Percentiles rank a stretch among this genome's conserved stretches.
phyloP scores from a whole-genome alignment of 345 rosid species.

The Laguncularia racemosa region DNA sequence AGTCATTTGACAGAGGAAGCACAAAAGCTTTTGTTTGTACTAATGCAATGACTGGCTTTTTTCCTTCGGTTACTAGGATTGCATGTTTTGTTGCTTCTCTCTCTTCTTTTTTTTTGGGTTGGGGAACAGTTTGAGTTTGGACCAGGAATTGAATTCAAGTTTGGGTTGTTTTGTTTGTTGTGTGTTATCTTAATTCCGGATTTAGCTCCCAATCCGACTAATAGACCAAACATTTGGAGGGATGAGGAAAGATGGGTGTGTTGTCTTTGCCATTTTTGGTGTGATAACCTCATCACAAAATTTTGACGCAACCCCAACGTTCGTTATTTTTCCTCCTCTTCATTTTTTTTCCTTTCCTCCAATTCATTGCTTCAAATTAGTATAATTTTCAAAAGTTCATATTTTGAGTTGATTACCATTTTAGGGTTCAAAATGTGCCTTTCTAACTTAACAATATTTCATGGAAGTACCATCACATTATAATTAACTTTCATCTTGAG shows the following conservation, averaged over 20 bases:
- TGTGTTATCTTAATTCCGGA: slow-evolving; percentile 33
- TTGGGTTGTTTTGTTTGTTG: background rate
- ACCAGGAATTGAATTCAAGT: too few species aligned
- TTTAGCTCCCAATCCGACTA: slow-evolving; percentile 53
- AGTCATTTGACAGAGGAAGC: background rate
- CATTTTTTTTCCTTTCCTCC: background rate
- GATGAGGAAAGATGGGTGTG: slow-evolving; percentile 12
- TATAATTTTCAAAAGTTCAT: too few species aligned
- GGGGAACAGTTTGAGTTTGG: too few species aligned
- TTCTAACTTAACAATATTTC: too few species aligned
- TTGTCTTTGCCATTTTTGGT: slow-evolving; percentile 33
- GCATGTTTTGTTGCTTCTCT: background rate
- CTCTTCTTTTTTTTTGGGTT: background rate
- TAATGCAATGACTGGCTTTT: too few species aligned
- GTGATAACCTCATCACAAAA: background rate
- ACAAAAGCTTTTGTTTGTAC: too few species aligned
- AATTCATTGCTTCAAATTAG: too few species aligned
- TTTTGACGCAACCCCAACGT: background rate
- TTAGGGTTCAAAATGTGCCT: too few species aligned
- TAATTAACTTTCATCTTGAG: too few species aligned
- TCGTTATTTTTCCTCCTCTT: background rate
- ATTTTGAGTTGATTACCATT: too few species aligned
- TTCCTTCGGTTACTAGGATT: too few species aligned
- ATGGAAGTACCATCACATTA: too few species aligned
- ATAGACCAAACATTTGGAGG: slow-evolving; percentile 65